These are phyloP conservation scores for Leishmania turanica DNA, from an alignment of 208 protist genomes.

Conservation along the genomic window DNA sequence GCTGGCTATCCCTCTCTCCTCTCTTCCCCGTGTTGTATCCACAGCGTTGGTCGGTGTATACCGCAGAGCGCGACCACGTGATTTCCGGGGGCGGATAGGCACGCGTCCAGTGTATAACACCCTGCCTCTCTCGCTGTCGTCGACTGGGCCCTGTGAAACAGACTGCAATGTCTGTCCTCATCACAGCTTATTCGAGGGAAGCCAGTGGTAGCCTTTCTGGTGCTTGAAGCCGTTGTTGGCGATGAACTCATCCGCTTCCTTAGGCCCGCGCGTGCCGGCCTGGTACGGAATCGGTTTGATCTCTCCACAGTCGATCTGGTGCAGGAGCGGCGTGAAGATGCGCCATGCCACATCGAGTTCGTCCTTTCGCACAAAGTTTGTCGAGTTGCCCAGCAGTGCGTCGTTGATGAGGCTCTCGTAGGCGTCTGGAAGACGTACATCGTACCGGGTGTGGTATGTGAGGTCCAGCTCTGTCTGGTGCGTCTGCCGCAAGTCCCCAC, in stretches of 20 bases:
- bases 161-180: neutral
- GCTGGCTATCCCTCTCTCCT: neutral
- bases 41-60: neutral
- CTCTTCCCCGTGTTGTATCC: neutral
- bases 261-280: conserved; percentile 85
- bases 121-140: neutral
- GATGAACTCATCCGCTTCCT: conserved; percentile 75
- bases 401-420: conserved; percentile 93
- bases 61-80: neutral
- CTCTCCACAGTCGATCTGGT: conserved; percentile 83
- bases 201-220: conserved; percentile 55
- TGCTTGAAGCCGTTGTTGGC: conserved; percentile 60
- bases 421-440: conserved; percentile 85
- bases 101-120: neutral
- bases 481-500: conserved; percentile 65
- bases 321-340: conserved; percentile 91
- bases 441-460: conserved; percentile 84
- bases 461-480: conserved; percentile 92
- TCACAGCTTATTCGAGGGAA: conserved; percentile 65
- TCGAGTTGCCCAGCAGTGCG: conserved; percentile 79
- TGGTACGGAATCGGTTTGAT: conserved; percentile 68
- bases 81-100: neutral
- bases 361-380: conserved; percentile 93
- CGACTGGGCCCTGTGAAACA: neutral
- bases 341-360: conserved; percentile 92